Base-by-base conservation (phyloP, 2,329 filamentous ascomycete species). In the Metarhizium guizhouense region DNA sequence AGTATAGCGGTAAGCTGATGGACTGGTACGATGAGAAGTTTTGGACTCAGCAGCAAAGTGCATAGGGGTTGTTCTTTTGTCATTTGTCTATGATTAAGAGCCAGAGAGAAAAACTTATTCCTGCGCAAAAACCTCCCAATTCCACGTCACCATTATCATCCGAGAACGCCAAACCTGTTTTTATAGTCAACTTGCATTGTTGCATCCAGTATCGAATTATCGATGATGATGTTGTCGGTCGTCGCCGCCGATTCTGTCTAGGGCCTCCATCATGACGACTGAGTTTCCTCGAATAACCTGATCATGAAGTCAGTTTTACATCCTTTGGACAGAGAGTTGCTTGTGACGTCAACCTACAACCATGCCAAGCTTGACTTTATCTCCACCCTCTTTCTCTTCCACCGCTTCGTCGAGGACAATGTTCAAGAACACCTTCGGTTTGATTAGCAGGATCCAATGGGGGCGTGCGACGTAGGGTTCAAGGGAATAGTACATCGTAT, bases 251-350 rank as follows among this genome's bases (percentile, higher is more conserved):
- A 88, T 86, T 65, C 85, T 77, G 69, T 85, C 82, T 56, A 89
- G 72, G 10, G 85, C 90, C 75, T 99, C 95, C 55, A 99, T 83
- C 93, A 99, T 96, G 55, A 99, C 92, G 30, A 99, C 92, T 2
- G 93, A 96, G 75, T 99, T 99, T 61, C 94, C 94, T 64, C 95
- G 89, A 67, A 99, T 96, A 61, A 96, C 88, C 87, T 91, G 6
- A 30, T 18, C 3, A 3, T 8, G n/a, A 1, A 11, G 47, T 73
- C 56, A 75, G 70, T 38, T 48, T 53, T 11, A 14, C 20, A 3
- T 14, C 2, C 25, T n/a, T 13, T 14, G 40, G 18, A 43, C 8
- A 18, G 1, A 2, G 32, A 16, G 16, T 4, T 6, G n/a, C 20
- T 30, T 48, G 32, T 38, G 7, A 14, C 13, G 48, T 36, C 6